Evolutionary conservation across 495 filamentous ascomycete genomes (phyloP), one percentile per base, ranked within the genome.

Genomic region (Neurospora sp.): DNA sequence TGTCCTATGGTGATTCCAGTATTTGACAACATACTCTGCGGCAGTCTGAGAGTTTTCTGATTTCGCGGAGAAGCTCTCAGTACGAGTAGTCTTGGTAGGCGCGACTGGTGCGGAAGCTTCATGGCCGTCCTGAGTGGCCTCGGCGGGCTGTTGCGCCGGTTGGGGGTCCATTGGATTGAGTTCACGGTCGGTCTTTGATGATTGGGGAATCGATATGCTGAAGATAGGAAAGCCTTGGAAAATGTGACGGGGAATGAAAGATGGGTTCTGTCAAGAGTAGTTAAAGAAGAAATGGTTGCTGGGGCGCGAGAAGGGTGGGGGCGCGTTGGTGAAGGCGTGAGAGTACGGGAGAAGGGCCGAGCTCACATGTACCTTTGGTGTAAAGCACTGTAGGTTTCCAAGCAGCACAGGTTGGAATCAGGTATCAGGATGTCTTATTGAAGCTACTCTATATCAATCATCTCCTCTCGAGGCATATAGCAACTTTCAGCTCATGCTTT

Each of bases 1-100:
- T 0, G 2, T 61, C 53, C 0, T 14, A 0, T 61, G 12, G 2
- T 27, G 0, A 61, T 16, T 35, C 2, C 3, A 9, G 1, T 35
- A 0, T 3, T 0, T 9, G 22, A 18, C 0, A 18, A 79, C 87
- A 74, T 87, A 94, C 90, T 97, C 93, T 76, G 90, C 91, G 68
- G 94, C 94, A 37, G 94, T 98, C 78, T 97, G 93, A 16, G 93
- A 96, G 72, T 84, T 78, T 39, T 89, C 87, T 12, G 90, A 91
- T 61, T 86, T 84, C 71, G 92, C 88, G 6, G 92, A 94, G 74
- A 90, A 84, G 84, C 89, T 91, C 69, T 87, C 79, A 69, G 76
- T 83, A 71, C 84, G 84, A 61, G 79, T 70, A 61, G 79, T 70
- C 74, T 79, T 81, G 75, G 73, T 72, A 39, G 59, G 75, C 72